phyloP scores from a whole-genome alignment of 2,329 filamentous ascomycete genomes.

The Aureobasidium sp. region DNA sequence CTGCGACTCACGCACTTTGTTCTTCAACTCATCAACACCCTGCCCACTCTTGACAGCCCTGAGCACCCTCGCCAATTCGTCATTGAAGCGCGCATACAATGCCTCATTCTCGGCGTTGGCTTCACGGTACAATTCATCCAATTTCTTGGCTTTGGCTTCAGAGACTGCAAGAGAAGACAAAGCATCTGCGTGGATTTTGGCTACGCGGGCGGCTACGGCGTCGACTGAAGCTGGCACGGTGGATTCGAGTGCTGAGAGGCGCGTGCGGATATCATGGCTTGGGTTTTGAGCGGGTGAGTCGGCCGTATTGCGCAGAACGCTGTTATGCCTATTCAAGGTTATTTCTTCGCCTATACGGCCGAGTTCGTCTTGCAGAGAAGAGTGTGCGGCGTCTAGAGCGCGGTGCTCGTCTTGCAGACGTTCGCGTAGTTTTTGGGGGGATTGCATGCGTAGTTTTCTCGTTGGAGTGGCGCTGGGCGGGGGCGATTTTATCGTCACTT shows the following conservation, averaged over 20 bases:
- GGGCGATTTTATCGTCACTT: constrained; percentile 14
- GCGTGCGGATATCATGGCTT: constrained; percentile 44
- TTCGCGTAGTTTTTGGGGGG: constrained; percentile 65
- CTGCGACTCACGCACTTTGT: constrained; percentile 61
- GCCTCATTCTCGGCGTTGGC: constrained; percentile 86
- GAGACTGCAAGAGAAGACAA: constrained; percentile 63
- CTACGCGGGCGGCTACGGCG: constrained; percentile 55
- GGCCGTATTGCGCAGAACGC: constrained; percentile 20
- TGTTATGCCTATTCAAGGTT: constrained; percentile 32
- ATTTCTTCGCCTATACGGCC: constrained; percentile 76
- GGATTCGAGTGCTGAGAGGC: constrained; percentile 61
- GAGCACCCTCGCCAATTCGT: constrained; percentile 77
- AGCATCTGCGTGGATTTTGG: constrained; percentile 62
- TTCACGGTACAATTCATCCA: constrained; percentile 86
- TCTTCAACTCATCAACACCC: constrained; percentile 70
- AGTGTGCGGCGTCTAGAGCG: constrained; percentile 62
- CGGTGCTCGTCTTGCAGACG: constrained; percentile 76
- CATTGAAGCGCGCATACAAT: constrained; percentile 85
- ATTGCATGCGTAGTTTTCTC: constrained; percentile 62
- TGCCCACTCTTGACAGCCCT: constrained; percentile 67
- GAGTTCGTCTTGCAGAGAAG: constrained; percentile 65
- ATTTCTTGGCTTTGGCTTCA: constrained; percentile 70
- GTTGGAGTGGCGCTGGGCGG: constrained; percentile 20
- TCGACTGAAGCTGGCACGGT: constrained; percentile 54
- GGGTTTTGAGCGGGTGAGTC: background rate